A percentile compares a stretch with the other conserved stretches of the same genome.
These are phyloP conservation scores for Anthracocystis walkeri DNA, from an alignment of 1,284 basidiomycete species.

Conservation along the genomic window DNA sequence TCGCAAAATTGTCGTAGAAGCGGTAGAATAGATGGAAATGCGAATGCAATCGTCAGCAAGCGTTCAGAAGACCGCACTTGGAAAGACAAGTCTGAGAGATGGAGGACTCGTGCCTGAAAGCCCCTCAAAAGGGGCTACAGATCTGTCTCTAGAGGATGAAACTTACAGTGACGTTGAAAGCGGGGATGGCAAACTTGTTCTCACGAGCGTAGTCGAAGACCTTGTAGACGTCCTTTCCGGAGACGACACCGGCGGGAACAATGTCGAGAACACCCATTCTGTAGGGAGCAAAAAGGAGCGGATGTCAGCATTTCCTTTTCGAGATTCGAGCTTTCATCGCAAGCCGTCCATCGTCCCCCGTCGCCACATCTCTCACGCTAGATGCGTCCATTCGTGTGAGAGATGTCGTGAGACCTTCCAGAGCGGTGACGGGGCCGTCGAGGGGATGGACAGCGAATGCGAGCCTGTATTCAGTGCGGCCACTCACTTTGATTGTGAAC, in stretches of 20 bases:
- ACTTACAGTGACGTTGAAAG: constrained; percentile 68
- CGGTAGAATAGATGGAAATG: background rate
- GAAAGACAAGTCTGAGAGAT: background rate
- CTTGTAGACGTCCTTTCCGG: constrained; percentile 69
- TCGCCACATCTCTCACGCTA: background rate
- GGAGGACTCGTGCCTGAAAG: background rate
- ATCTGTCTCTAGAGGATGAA: background rate
- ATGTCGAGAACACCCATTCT: constrained; percentile 66
- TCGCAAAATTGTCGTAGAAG: background rate
- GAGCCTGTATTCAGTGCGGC: background rate
- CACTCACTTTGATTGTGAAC: constrained; percentile 36
- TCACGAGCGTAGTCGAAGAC: constrained; percentile 68
- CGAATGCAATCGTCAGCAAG: constrained; percentile 6
- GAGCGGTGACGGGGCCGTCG: no score
- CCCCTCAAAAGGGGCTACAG: background rate
- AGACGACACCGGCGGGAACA: constrained; percentile 67
- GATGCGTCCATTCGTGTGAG: background rate
- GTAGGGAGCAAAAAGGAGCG: background rate
- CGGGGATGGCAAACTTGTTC: constrained; percentile 68
- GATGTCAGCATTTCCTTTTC: background rate
- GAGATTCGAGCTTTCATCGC: no score
- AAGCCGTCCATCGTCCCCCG: background rate
- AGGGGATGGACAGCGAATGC: background rate
- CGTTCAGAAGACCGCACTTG: background rate
- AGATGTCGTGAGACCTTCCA: constrained; percentile 23